A percentile compares a stretch with the other conserved stretches of the same genome.
Conservation (phyloP, 106 monocot genomes). For the Allium cepa region DNA sequence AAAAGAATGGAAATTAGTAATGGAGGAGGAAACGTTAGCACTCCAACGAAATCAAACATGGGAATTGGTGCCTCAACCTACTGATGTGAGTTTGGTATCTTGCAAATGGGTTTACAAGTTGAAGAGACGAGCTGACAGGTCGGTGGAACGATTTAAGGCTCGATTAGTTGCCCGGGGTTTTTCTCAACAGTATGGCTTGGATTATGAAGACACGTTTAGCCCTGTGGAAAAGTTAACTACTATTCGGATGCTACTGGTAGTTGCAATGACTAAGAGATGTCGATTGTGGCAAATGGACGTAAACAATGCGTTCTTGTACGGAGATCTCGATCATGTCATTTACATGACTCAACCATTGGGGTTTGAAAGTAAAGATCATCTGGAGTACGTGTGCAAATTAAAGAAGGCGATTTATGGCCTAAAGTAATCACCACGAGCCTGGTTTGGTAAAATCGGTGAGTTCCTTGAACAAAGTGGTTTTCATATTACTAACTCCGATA, state of each 20-base stretch:
- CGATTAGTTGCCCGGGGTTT: not conserved
- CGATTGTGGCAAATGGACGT: not conserved
- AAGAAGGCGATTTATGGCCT: not conserved
- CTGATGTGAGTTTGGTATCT: not conserved
- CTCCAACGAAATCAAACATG: not conserved
- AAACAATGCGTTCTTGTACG: not conserved
- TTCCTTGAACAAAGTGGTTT: not conserved
- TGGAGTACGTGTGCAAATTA: not conserved
- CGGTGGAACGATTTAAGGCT: not conserved
- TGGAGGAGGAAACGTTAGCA: not conserved
- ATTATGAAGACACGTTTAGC: conserved; percentile 1
- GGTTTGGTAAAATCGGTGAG: not conserved
- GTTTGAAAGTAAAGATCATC: not conserved
- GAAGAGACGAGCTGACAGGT: not conserved
- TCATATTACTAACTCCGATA: not conserved
- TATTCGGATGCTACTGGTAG: not conserved
- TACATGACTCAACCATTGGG: not conserved
- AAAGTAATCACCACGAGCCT: not conserved
- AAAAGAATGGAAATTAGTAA: conserved; percentile 7
- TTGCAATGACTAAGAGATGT: not conserved
- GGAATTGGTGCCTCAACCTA: not conserved
- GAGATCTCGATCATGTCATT: not conserved
- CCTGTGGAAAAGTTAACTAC: not conserved
- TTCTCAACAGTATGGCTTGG: not conserved
- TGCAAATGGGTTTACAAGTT: not conserved